phyloP scores from a whole-genome alignment of 306 rosid species.

The Herpetospermum pedunculosum region DNA sequence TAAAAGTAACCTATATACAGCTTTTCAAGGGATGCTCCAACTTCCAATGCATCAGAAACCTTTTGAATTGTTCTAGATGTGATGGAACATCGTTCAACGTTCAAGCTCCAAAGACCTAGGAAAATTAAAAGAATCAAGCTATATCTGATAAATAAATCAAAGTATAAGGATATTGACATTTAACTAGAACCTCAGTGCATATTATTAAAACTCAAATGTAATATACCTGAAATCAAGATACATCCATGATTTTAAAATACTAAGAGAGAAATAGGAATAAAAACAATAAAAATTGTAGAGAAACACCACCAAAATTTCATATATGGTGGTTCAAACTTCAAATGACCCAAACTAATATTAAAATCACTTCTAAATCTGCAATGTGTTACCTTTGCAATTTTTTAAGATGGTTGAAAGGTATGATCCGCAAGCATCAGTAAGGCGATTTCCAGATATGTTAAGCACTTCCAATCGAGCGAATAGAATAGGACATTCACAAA shows the following conservation, averaged over 20 bases:
- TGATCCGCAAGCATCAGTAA: conserved; percentile 82
- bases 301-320: background rate
- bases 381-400: conserved; percentile 57
- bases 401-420: conserved; percentile 69
- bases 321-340: background rate
- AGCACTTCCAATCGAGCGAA: conserved; percentile 77
- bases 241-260: background rate
- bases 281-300: background rate
- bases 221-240: background rate
- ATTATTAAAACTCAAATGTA: background rate
- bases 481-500: conserved; percentile 70
- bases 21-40: conserved; percentile 50
- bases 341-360: background rate
- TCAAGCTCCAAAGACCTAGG: conserved; percentile 70
- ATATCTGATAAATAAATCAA: background rate
- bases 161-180: background rate
- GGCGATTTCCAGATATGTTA: conserved; percentile 82
- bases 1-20: conserved; percentile 56
- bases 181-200: background rate
- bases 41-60: conserved; percentile 55
- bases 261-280: background rate
- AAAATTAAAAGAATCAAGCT: conserved; percentile 10
- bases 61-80: conserved; percentile 76
- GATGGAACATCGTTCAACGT: conserved; percentile 62
- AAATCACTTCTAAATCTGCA: background rate